Percentiles rank a stretch among this genome's conserved stretches.
phyloP scores from a whole-genome alignment of 2,329 filamentous ascomycete species.

The Claviceps cyperi region DNA sequence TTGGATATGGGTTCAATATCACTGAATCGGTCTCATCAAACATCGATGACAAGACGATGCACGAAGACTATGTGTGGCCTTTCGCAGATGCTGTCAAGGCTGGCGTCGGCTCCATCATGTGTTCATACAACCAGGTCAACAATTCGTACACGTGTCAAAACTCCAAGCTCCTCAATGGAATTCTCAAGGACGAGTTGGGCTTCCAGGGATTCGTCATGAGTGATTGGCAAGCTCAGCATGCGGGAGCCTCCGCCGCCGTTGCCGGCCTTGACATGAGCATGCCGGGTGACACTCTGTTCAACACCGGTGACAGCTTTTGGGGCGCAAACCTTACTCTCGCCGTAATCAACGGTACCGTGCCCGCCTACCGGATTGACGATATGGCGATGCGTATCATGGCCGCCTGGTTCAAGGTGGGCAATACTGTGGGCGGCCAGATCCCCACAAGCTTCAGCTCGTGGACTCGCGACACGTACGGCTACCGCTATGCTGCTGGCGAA shows the following conservation, averaged over 20 bases:
- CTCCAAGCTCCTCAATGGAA: constrained; percentile 56
- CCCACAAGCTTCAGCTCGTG: constrained; percentile 79
- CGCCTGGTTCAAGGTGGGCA: constrained; percentile 52
- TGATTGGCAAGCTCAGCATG: constrained; percentile 69
- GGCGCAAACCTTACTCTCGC: constrained; percentile 78
- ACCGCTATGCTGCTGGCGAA: constrained; percentile 46
- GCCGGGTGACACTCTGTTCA: constrained; percentile 71
- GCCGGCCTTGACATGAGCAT: constrained; percentile 80
- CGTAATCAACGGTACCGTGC: constrained; percentile 77
- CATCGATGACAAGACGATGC: constrained; percentile 58
- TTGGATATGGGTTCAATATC: constrained; percentile 41
- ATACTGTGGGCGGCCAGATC: constrained; percentile 29
- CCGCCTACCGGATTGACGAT: constrained; percentile 77
- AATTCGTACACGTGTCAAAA: constrained; percentile 73
- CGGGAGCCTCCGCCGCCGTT: constrained; percentile 48
- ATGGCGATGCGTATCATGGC: constrained; percentile 78
- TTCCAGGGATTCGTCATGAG: constrained; percentile 71
- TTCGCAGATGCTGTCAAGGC: constrained; percentile 59
- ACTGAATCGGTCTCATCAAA: constrained; percentile 45
- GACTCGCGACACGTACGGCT: constrained; percentile 63
- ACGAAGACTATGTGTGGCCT: constrained; percentile 67
- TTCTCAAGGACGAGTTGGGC: constrained; percentile 66
- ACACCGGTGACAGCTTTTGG: constrained; percentile 61
- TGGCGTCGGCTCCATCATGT: constrained; percentile 50
- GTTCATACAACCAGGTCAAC: constrained; percentile 65